Base-by-base conservation (phyloP, 169 alveolate genomes). In the Prorocentrum cordatum region DNA sequence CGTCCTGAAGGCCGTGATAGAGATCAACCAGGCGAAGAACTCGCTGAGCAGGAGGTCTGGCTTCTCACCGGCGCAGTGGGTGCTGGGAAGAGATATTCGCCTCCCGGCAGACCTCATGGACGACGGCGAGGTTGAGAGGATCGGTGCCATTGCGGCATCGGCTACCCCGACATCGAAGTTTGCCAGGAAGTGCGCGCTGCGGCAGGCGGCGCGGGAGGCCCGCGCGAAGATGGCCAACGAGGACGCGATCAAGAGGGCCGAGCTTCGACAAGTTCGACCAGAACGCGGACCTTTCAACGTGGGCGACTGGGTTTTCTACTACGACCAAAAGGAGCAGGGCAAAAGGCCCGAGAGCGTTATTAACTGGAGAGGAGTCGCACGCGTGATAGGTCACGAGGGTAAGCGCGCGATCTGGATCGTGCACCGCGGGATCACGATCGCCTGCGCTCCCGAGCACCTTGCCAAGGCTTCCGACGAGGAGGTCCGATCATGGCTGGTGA, bases 21-120 rank as follows among this genome's bases (percentile, higher is more conserved):
- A 54, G 6, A 16, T 22, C 54, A 73, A 47, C 38, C 70, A 47
- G 59, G 70, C 70, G 2, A 73, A 73, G 84, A 73, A 73, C 35
- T 0, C 58, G 7, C 16, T 47, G 32, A 24, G 26, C 1, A 2
- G 70, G 20, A 26, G 38, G 10, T 3, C 47, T 16, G 84, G 84
- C 0, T 73, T 73, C 10, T 31, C 58, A 1, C 84, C 84, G 0
- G 29, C 27, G 1, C 86, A 75, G 29, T 75, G 86, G 86, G 86
- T 75, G 7, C 39, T 75, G 27, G 86, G 86, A 2, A 18, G 58
- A 2, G 7, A 16, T 3, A 54, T 54, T 1, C n/a, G 86, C 0
- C 47, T 42, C 4, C 83, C 83, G 20, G 64, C 83, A 0, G 83
- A 39, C 9, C 26, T 71, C 29, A 42, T 45, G 0, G 83, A 42